These are phyloP conservation scores for Inga laurina DNA, from an alignment of 306 rosid genomes.

Conservation along the genomic window DNA sequence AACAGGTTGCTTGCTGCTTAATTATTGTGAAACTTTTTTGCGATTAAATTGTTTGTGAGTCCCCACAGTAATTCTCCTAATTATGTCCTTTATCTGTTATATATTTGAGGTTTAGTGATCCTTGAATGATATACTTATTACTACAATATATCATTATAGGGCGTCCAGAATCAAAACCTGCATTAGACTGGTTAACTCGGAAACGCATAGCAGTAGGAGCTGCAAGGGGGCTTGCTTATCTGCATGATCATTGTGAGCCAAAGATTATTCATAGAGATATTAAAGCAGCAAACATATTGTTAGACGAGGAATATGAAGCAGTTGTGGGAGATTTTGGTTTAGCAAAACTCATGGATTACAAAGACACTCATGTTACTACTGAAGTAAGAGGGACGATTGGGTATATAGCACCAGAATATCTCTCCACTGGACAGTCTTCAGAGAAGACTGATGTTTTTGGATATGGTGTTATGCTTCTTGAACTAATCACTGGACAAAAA, in stretches of 20 bases:
- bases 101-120: not conserved
- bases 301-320: not conserved
- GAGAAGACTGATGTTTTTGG: not conserved
- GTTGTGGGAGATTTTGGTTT: not conserved
- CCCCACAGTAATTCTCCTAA: too few species aligned
- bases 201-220: not conserved
- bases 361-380: not conserved
- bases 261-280: not conserved
- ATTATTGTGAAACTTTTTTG: too few species aligned
- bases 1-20: too few species aligned
- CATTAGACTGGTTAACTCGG: not conserved
- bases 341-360: not conserved
- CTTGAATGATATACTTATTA: too few species aligned
- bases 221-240: not conserved
- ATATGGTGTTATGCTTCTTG: not conserved
- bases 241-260: not conserved
- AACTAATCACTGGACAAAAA: not conserved
- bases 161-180: not conserved
- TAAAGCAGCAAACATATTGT: not conserved
- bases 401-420: constrained; percentile 1
- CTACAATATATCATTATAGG: not conserved
- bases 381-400: not conserved
- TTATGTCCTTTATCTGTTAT: not conserved
- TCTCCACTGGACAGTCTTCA: not conserved
- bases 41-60: too few species aligned